Percentiles rank a stretch among this genome's conserved stretches.
Conservation (phyloP, 441 rosid species). For the Populus tomentosa region DNA sequence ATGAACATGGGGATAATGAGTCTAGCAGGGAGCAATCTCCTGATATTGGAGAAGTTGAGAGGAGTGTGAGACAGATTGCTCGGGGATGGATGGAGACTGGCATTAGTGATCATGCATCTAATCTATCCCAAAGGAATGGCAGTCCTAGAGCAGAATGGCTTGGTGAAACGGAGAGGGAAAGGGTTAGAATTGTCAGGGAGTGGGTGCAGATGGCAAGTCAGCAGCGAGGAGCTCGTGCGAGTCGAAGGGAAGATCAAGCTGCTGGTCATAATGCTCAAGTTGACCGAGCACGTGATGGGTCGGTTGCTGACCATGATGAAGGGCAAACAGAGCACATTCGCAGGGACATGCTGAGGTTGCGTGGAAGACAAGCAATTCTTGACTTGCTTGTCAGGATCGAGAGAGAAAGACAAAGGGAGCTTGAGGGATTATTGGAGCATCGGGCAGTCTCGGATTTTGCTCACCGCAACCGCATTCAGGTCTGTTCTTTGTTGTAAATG, state of each 20-base stretch:
- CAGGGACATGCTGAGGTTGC: constrained; percentile 72
- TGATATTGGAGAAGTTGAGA: constrained; percentile 84
- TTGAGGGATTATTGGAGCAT: constrained; percentile 83
- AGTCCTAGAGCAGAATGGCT: constrained; percentile 85
- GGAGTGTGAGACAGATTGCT: constrained; percentile 88
- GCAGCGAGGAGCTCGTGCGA: constrained; percentile 68
- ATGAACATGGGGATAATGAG: constrained; percentile 44
- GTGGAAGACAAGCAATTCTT: constrained; percentile 87
- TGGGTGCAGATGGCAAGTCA: constrained; percentile 87
- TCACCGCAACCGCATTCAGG: constrained; percentile 92
- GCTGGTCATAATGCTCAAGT: constrained; percentile 44
- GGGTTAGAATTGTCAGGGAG: constrained; percentile 93
- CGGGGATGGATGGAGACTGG: constrained; percentile 95
- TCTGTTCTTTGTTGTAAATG: constrained; percentile 21
- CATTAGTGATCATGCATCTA: constrained; percentile 61
- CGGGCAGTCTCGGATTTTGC: constrained; percentile 95
- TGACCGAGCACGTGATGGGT: constrained; percentile 50
- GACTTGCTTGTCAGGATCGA: constrained; percentile 84
- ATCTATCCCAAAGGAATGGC: constrained; percentile 49
- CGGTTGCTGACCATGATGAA: constrained; percentile 53
- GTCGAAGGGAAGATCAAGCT: constrained; percentile 53
- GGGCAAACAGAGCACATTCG: constrained; percentile 68
- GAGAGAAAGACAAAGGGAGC: constrained; percentile 88
- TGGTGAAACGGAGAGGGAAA: constrained; percentile 94
- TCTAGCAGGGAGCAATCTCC: constrained; percentile 93